Conservation (phyloP, 2,329 filamentous ascomycete genomes). For the Capronia epimyces region DNA sequence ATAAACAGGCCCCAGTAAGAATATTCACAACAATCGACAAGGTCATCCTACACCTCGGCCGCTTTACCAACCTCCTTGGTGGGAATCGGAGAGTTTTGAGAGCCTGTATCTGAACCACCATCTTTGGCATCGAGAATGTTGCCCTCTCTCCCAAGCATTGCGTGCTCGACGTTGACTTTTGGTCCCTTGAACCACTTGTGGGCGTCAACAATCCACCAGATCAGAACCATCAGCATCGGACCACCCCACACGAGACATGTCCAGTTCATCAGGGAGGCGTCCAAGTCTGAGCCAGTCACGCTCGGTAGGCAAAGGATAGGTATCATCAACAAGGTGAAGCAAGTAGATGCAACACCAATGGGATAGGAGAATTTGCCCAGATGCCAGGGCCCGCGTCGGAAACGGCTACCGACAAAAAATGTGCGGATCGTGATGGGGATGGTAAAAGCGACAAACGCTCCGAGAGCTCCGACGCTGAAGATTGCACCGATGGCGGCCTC, state of each 20-base stretch:
- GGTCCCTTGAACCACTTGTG: slow-evolving; percentile 36
- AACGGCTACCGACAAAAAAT: slow-evolving; percentile 54
- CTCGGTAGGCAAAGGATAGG: slow-evolving; percentile 63
- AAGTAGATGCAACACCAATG: slow-evolving; percentile 52
- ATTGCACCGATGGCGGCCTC: slow-evolving; percentile 59
- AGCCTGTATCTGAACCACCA: slow-evolving; percentile 17
- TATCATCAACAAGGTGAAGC: slow-evolving; percentile 61
- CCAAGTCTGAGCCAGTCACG: slow-evolving; percentile 51
- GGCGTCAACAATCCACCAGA: slow-evolving; percentile 32
- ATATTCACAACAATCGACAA: not conserved
- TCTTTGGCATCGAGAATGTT: slow-evolving; percentile 36
- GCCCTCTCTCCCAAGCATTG: slow-evolving; percentile 40
- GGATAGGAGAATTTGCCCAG: slow-evolving; percentile 55
- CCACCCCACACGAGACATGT: slow-evolving; percentile 34
- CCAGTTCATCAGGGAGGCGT: slow-evolving; percentile 53
- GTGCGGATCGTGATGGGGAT: slow-evolving; percentile 43
- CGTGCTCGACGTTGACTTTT: slow-evolving; percentile 33
- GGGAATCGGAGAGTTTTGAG: slow-evolving; percentile 2
- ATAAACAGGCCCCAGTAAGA: not conserved
- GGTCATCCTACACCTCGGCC: slow-evolving; percentile 10
- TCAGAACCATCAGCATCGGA: slow-evolving; percentile 31
- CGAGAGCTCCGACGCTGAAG: slow-evolving; percentile 65
- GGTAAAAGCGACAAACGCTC: slow-evolving; percentile 53
- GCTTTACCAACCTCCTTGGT: slow-evolving; percentile 10
- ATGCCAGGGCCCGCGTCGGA: slow-evolving; percentile 64